Base-by-base conservation (phyloP, 164 flowering plant species). In the Hamamelis virginiana region DNA sequence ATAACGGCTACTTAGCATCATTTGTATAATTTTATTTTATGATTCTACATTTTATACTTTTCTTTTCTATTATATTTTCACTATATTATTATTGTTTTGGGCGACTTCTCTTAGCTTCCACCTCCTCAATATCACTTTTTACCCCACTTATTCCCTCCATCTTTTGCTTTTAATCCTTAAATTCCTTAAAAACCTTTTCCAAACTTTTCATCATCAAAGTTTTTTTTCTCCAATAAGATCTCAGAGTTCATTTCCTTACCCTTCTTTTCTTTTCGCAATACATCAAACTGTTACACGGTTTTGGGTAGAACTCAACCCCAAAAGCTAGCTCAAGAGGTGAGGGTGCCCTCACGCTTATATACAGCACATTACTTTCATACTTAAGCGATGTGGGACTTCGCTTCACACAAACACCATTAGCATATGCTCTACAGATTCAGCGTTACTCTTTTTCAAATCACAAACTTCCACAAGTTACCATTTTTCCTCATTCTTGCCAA, bases 371-470 rank as follows among this genome's bases (percentile, higher is more conserved):
- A n/a, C n/a, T n/a, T n/a, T n/a, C n/a, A n/a, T n/a, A n/a, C n/a
- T n/a, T n/a, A n/a, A n/a, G n/a, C n/a, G n/a, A n/a, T n/a, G n/a
- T n/a, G n/a, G n/a, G n/a, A n/a, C n/a, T n/a, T n/a, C n/a, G n/a
- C n/a, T n/a, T n/a, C n/a, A n/a, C n/a, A n/a, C n/a, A n/a, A n/a
- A n/a, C n/a, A n/a, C 75, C 70, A 9, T 57, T 3, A 3, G 47
- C 76, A 78, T 74, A 71, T 67, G 81, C 75, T 75, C 76, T 60
- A 65, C 28, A 8, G 76, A 75, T 47, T 80, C 84, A 15, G 25
- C 71, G 58, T 66, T 67, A 50, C 71, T 72, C 72, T 75, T 80
- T 68, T 79, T 90, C 84, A 88, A 62, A 61, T 75, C 85, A 8
- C 26, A 59, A 43, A 86, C 61, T 44, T 71, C 72, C 9, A 0